Evolutionary conservation across 345 rosid species (phyloP).

Genomic region (Rubroshorea leprosula): DNA sequence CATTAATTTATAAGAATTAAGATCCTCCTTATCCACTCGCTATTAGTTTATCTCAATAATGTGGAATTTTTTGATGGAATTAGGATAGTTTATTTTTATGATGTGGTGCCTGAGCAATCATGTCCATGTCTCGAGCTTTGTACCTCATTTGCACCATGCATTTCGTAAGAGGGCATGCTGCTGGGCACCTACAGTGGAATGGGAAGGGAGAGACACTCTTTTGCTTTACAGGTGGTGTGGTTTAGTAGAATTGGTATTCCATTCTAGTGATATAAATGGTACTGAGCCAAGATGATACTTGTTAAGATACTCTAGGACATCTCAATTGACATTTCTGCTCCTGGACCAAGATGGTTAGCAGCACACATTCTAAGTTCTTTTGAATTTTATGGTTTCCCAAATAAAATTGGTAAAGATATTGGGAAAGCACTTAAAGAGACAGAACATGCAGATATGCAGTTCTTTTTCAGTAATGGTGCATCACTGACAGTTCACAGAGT

Average conservation of each 20-base stretch:
- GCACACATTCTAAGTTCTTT: conserved; percentile 57
- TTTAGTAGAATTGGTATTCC: conserved; percentile 47
- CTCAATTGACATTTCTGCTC: conserved; percentile 37
- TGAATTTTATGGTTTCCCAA: conserved; percentile 67
- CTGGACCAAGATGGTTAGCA: conserved; percentile 80
- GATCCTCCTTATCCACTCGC: too few relatives aligned
- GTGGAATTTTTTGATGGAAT: conserved; percentile 46
- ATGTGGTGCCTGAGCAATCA: conserved; percentile 40
- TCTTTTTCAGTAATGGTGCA: conserved; percentile 48
- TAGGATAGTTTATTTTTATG: conserved; percentile 35
- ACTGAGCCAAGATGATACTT: conserved; percentile 34
- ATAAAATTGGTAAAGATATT: conserved; percentile 50
- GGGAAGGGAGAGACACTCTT: conserved; percentile 69
- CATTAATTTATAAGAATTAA: too few relatives aligned
- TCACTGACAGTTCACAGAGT: conserved; percentile 46
- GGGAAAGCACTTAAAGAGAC: conserved; percentile 42
- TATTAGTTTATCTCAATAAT: too few relatives aligned
- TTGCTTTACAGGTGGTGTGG: conserved; percentile 68
- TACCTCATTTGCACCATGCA: conserved; percentile 35
- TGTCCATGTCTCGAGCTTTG: conserved; percentile 31
- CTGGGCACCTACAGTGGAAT: conserved; percentile 51
- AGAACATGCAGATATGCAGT: conserved; percentile 47
- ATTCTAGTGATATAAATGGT: conserved; percentile 29
- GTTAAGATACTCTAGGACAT: conserved; percentile 48
- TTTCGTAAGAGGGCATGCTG: conserved; percentile 59